Percentiles rank a stretch among this genome's conserved stretches.
Conservation (phyloP, 2,329 filamentous ascomycete genomes). For the Calonectria pauciramosa region DNA sequence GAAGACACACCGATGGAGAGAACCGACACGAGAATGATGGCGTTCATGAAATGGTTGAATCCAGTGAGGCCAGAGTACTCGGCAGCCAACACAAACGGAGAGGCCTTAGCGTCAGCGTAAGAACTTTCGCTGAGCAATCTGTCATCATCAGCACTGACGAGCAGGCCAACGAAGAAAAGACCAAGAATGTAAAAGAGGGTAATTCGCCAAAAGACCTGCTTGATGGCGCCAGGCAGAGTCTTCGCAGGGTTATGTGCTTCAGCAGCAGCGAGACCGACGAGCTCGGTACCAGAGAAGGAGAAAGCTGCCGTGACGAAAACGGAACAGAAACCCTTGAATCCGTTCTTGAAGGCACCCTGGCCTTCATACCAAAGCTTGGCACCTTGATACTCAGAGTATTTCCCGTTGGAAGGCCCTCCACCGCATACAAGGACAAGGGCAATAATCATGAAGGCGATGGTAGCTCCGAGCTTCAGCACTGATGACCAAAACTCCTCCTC, state of each 20-base stretch:
- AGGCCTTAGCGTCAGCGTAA: slow-evolving; percentile 51
- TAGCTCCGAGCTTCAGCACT: slow-evolving; percentile 68
- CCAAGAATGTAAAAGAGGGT: slow-evolving; percentile 65
- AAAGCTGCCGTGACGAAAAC: slow-evolving; percentile 81
- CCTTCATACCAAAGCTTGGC: slow-evolving; percentile 50
- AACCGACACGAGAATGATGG: slow-evolving; percentile 67
- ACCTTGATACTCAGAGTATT: slow-evolving; percentile 60
- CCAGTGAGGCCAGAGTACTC: slow-evolving; percentile 63
- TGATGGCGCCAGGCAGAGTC: slow-evolving; percentile 82
- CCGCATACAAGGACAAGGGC: slow-evolving; percentile 70
- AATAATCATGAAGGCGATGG: slow-evolving; percentile 73
- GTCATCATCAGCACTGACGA: slow-evolving; percentile 57
- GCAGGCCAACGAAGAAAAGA: slow-evolving; percentile 63
- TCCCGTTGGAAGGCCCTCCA: slow-evolving; percentile 64
- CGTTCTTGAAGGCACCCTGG: slow-evolving; percentile 72
- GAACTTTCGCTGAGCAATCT: slow-evolving; percentile 55
- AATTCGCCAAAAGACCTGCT: slow-evolving; percentile 75
- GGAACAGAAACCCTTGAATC: slow-evolving; percentile 78
- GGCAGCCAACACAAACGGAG: slow-evolving; percentile 66
- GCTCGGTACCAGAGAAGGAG: slow-evolving; percentile 76
- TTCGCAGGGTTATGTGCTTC: slow-evolving; percentile 77
- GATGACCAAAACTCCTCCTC: slow-evolving; percentile 71
- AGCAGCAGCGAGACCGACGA: slow-evolving; percentile 78
- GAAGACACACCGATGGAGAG: slow-evolving; percentile 68
- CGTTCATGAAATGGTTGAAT: slow-evolving; percentile 67